Conservation (phyloP, 345 rosid species). For the Corymbia maculata region DNA sequence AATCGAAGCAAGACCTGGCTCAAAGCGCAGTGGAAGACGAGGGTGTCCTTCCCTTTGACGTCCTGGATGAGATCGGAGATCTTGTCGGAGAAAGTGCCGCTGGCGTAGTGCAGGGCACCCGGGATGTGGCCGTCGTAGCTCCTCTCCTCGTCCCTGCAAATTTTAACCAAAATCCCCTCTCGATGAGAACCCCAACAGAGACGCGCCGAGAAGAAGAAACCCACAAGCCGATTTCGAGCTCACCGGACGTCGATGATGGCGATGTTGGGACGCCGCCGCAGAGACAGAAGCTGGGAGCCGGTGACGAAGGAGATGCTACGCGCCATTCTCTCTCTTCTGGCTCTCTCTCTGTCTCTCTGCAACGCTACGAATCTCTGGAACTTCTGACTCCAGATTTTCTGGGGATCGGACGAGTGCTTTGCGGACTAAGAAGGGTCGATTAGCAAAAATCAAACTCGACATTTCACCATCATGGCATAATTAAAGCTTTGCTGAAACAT, state of each 20-base stretch:
- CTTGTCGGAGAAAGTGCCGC: conserved; percentile 55
- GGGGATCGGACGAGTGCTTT: neutral
- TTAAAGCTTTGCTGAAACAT: too few relatives aligned
- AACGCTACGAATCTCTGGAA: neutral
- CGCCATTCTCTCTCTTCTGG: conserved; percentile 27
- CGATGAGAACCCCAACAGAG: neutral
- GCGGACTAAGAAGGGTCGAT: neutral
- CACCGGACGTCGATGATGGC: conserved; percentile 91
- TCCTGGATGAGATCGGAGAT: conserved; percentile 68
- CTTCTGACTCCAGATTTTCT: neutral
- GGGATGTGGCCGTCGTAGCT: conserved; percentile 90
- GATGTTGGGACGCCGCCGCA: conserved; percentile 53
- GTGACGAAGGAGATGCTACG: conserved; percentile 71
- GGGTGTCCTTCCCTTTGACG: conserved; percentile 83
- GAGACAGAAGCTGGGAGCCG: conserved; percentile 66
- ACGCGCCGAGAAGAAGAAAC: neutral
- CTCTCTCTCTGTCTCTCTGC: neutral
- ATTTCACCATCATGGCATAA: neutral
- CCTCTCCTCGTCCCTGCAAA: conserved; percentile 79
- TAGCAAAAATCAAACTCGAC: neutral
- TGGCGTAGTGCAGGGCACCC: conserved; percentile 82
- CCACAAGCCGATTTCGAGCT: neutral
- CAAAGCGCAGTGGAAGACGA: conserved; percentile 92
- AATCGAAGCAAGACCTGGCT: conserved; percentile 55
- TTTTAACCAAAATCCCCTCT: neutral